phyloP scores from a whole-genome alignment of 2,329 filamentous ascomycete species.

The Zymoseptoria brevis region DNA sequence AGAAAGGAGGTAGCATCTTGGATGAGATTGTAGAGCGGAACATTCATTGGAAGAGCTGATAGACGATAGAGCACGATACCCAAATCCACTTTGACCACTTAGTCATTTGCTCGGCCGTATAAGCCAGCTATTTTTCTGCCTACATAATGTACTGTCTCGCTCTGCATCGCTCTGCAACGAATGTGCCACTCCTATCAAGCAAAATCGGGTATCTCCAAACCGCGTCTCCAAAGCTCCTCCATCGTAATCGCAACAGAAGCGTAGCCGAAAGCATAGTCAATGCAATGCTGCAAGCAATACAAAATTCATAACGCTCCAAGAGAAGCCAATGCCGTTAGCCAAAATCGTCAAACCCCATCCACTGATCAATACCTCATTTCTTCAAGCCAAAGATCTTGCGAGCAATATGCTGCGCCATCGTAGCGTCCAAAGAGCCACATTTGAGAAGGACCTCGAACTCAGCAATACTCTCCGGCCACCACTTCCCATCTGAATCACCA shows the following conservation, averaged over 20 bases:
- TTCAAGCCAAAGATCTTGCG: conserved; percentile 12
- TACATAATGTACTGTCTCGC: no score
- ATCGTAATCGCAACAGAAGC: neutral
- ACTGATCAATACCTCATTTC: conserved; percentile 3
- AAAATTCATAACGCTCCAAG: neutral
- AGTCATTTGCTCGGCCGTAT: neutral
- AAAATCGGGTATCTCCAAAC: neutral
- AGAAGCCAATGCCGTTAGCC: neutral
- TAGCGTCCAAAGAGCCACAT: conserved; percentile 9
- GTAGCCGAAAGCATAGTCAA: neutral
- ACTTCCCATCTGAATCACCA: conserved; percentile 10
- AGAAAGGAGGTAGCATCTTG: neutral
- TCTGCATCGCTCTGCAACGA: neutral
- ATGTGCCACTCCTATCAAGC: neutral
- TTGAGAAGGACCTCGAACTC: conserved; percentile 13
- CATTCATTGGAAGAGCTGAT: neutral
- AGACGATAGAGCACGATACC: conserved; percentile 13
- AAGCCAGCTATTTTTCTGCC: no score
- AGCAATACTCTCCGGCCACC: conserved; percentile 13
- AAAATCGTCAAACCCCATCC: neutral
- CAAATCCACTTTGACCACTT: neutral
- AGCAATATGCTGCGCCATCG: conserved; percentile 15
- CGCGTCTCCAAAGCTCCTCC: neutral
- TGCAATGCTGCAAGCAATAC: neutral
- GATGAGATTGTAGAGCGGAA: neutral